Base-by-base conservation (phyloP, 108 stramenopile genomes). In the Nitzschia inconspicua region DNA sequence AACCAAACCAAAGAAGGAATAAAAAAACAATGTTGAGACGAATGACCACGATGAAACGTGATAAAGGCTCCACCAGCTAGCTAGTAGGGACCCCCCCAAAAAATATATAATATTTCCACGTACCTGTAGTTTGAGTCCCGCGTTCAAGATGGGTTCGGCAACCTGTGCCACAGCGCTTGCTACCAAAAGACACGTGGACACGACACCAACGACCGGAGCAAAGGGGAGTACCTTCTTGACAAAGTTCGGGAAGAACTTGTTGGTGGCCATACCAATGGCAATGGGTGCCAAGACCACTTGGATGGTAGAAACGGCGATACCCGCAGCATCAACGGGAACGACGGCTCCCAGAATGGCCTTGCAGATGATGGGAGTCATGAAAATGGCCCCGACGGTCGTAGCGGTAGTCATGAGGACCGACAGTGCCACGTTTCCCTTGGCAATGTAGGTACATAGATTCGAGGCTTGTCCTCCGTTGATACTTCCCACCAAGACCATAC, bases 381-480 rank as follows among this genome's bases (percentile, higher is more conserved):
- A 75, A 66, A 98, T 98, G 8, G 96, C 97, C 7, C 96, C 97
- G 37, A 98, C 67, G 34, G 97, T 98, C 18, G 97, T 98, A 27
- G 94, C 95, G 22, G 97, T 98, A 1, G 97, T 98, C 97, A 98
- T 98, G 64, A 98, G 77, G 26, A 98, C 97, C 56, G 86, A 88
- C 49, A 98, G 66, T 6, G 97, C 97, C 9, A 98, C 95, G 75
- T 96, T 93, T 35, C 97, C 97, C 56, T 89, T 91, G 44, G 95
- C 97, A 77, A 98, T 98, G 73, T 96, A 98, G 16, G 97, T 96
- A 72, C 95, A 96, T 34, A 98, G 83, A 66, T 98, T 98, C 56
- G 85, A 88, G 7, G 97, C 97, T 79, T 98, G 97, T 54, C 95
- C 97, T 40, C 97, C 97, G 65, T 98, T 98, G 79, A 98, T 95